Percentiles rank a stretch among this genome's conserved stretches.
Conservation (phyloP, 2,329 filamentous ascomycete genomes). For the Beauveria sp. region DNA sequence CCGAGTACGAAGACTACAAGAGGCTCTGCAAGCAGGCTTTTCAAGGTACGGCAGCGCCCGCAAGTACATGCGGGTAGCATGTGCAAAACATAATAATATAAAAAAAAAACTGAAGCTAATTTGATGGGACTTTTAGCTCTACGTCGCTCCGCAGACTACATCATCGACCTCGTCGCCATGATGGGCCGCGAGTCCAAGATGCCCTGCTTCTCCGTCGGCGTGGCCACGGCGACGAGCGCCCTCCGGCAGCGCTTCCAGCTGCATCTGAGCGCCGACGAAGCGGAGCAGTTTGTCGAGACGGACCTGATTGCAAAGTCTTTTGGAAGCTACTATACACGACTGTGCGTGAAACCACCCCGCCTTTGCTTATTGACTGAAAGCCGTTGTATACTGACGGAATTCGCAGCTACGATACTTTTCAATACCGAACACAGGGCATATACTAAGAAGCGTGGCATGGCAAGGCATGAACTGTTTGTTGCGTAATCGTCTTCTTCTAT, state of each 20-base stretch:
- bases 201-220: slow-evolving; percentile 72
- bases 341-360: slow-evolving; percentile 44
- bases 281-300: slow-evolving; percentile 71
- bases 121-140: slow-evolving; percentile 42
- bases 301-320: slow-evolving; percentile 74
- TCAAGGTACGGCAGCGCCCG: slow-evolving; percentile 44
- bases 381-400: slow-evolving; percentile 1
- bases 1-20: slow-evolving; percentile 69
- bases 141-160: slow-evolving; percentile 68
- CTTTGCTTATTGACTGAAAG: too few species aligned
- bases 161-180: slow-evolving; percentile 75
- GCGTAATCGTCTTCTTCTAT: background rate
- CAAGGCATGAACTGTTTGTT: background rate
- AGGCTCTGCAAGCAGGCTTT: slow-evolving; percentile 75
- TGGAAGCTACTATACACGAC: slow-evolving; percentile 79
- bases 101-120: background rate
- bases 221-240: slow-evolving; percentile 61
- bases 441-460: slow-evolving; percentile 45
- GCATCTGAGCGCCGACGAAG: slow-evolving; percentile 74
- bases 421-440: slow-evolving; percentile 82
- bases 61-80: background rate
- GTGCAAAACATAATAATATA: too few species aligned
- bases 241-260: slow-evolving; percentile 71
- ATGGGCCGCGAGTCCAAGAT: slow-evolving; percentile 80
- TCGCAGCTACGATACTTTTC: slow-evolving; percentile 73